These are phyloP conservation scores for Cercospora berteroae DNA, from an alignment of 2,329 filamentous ascomycete species.

Conservation along the genomic window DNA sequence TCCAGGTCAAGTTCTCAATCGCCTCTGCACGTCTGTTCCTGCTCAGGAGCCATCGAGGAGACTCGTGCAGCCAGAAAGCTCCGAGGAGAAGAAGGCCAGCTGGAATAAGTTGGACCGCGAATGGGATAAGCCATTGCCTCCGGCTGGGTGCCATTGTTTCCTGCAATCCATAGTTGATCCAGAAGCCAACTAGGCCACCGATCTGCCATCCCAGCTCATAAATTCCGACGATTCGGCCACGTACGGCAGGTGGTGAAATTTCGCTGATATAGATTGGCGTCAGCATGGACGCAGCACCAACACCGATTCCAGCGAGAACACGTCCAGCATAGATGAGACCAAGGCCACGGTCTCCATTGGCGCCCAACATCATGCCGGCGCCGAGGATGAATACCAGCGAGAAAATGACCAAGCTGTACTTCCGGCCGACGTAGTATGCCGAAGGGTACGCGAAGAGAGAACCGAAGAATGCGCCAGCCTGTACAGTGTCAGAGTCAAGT, in stretches of 20 bases:
- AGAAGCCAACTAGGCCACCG: conserved; percentile 52
- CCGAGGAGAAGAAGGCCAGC: conserved; percentile 56
- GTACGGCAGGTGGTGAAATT: conserved; percentile 57
- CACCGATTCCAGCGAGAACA: conserved; percentile 57
- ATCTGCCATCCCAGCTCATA: conserved; percentile 59
- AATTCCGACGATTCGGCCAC: conserved; percentile 58
- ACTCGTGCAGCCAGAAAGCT: conserved; percentile 46
- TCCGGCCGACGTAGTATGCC: conserved; percentile 66
- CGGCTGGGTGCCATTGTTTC: conserved; percentile 45
- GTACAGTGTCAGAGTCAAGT: not conserved
- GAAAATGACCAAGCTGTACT: conserved; percentile 62
- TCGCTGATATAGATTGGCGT: conserved; percentile 61
- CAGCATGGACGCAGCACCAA: conserved; percentile 57
- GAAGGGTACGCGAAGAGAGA: conserved; percentile 65
- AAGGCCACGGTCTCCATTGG: conserved; percentile 60
- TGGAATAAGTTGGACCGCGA: conserved; percentile 66
- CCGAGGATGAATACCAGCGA: conserved; percentile 65
- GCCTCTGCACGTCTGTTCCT: conserved; percentile 45
- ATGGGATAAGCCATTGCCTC: conserved; percentile 50
- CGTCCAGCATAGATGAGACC: conserved; percentile 59
- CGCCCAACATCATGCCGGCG: conserved; percentile 69
- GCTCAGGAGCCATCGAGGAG: conserved; percentile 46
- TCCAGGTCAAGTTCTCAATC: conserved; percentile 56
- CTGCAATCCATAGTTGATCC: conserved; percentile 44
- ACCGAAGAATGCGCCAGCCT: conserved; percentile 81